These are phyloP conservation scores for Nicotiana otophora DNA, from an alignment of 257 asterid genomes.

Conservation along the genomic window DNA sequence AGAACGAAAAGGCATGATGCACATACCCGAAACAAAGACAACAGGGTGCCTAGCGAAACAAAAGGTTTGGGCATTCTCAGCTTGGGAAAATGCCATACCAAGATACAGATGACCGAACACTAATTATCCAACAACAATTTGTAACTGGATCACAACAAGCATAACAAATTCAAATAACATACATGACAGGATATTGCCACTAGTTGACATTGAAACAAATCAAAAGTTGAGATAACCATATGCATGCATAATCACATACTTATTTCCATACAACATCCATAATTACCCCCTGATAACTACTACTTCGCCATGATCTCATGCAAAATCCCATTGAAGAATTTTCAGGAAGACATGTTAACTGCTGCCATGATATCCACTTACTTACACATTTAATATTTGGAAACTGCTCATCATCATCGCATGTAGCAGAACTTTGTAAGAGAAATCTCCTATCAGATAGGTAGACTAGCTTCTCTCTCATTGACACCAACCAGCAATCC, in stretches of 20 bases:
- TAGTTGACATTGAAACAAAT: neutral
- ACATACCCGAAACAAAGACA: neutral
- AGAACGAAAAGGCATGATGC: neutral
- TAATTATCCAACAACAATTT: neutral
- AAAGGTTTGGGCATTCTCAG: neutral
- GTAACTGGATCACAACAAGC: neutral
- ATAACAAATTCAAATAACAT: neutral
- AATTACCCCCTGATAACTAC: slow-evolving; percentile 13
- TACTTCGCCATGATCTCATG: slow-evolving; percentile 1
- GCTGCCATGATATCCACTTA: slow-evolving; percentile 15
- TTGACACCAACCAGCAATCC: slow-evolving; percentile 30
- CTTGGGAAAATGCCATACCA: neutral
- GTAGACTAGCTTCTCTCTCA: slow-evolving; percentile 30
- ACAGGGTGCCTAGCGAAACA: neutral
- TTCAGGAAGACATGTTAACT: slow-evolving; percentile 13
- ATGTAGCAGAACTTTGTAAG: slow-evolving; percentile 25
- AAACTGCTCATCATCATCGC: slow-evolving; percentile 38
- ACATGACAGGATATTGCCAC: neutral
- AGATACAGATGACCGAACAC: neutral
- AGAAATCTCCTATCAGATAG: slow-evolving; percentile 34
- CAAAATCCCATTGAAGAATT: slow-evolving; percentile 12
- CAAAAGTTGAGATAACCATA: neutral
- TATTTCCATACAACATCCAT: slow-evolving; percentile 12
- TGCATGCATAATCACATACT: slow-evolving; percentile 18
- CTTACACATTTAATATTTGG: slow-evolving; percentile 13